phyloP scores from a whole-genome alignment of 2,329 filamentous ascomycete genomes.

The Fusarium sp. region DNA sequence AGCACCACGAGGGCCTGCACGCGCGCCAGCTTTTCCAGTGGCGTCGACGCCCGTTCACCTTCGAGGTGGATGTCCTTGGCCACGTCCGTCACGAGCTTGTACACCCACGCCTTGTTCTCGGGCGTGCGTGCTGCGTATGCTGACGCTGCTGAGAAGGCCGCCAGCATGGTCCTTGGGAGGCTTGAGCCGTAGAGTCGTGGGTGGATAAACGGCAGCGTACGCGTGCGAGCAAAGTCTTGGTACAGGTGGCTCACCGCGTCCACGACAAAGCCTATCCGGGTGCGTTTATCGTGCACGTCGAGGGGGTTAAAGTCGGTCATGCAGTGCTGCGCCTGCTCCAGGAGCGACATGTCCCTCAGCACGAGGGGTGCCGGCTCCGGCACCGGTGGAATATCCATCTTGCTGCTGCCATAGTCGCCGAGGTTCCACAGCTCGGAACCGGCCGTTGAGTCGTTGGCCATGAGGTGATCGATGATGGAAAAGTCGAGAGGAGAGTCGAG shows the following conservation, averaged over 20 bases:
- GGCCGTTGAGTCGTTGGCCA: slow-evolving; percentile 38
- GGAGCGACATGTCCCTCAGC: slow-evolving; percentile 45
- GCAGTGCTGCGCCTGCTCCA: slow-evolving; percentile 36
- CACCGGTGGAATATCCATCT: slow-evolving; percentile 47
- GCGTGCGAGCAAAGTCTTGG: slow-evolving; percentile 48
- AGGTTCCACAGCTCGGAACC: slow-evolving; percentile 44
- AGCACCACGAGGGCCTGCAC: slow-evolving; percentile 56
- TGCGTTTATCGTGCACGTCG: slow-evolving; percentile 50
- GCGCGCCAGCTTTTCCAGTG: slow-evolving; percentile 54
- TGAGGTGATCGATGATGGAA: slow-evolving; percentile 49
- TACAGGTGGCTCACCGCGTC: slow-evolving; percentile 47
- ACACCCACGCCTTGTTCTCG: slow-evolving; percentile 52
- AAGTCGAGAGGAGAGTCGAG: slow-evolving; percentile 47
- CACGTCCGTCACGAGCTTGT: slow-evolving; percentile 52
- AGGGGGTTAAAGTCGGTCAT: slow-evolving; percentile 44
- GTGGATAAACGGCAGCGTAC: slow-evolving; percentile 56
- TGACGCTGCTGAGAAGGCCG: slow-evolving; percentile 53
- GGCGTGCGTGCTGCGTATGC: slow-evolving; percentile 52
- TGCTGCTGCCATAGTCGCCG: slow-evolving; percentile 38
- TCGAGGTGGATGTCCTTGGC: slow-evolving; percentile 50
- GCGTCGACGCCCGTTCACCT: slow-evolving; percentile 45
- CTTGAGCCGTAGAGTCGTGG: slow-evolving; percentile 53
- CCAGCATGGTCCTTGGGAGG: slow-evolving; percentile 53
- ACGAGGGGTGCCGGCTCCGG: slow-evolving; percentile 39
- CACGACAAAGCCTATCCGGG: slow-evolving; percentile 50